These are phyloP conservation scores for Neohortaea acidophila DNA, from an alignment of 495 filamentous ascomycete genomes.

Conservation along the genomic window DNA sequence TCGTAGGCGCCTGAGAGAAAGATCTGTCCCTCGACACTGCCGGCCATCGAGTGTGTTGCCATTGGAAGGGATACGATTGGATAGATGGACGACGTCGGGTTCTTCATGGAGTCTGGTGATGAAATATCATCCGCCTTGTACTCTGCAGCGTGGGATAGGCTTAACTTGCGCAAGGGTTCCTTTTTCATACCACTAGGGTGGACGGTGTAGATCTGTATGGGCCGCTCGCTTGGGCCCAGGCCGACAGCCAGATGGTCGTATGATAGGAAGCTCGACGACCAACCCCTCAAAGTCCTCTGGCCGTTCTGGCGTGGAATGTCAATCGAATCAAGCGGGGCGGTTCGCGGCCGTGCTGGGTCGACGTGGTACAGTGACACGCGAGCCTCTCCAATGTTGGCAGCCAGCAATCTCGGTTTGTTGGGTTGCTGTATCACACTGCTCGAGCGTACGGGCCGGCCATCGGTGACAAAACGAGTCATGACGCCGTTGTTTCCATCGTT, in stretches of 20 bases:
- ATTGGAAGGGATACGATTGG: constrained; percentile 37
- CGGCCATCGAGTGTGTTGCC: constrained; percentile 15
- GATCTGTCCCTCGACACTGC: constrained; percentile 30
- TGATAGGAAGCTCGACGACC: constrained; percentile 37
- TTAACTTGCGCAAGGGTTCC: constrained; percentile 26
- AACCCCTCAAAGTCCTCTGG: constrained; percentile 27
- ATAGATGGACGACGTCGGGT: constrained; percentile 28
- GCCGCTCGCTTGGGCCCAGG: constrained; percentile 30
- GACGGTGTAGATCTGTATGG: constrained; percentile 37
- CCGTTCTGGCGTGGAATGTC: constrained; percentile 12
- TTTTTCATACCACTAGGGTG: constrained; percentile 27
- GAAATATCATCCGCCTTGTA: constrained; percentile 13
- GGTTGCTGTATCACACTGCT: constrained; percentile 3
- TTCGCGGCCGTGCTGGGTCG: constrained; percentile 18
- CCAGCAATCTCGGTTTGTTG: constrained; percentile 13
- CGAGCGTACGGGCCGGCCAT: constrained; percentile 14
- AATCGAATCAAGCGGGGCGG: constrained; percentile 30
- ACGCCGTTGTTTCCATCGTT: constrained; percentile 2
- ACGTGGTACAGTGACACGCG: constrained; percentile 30
- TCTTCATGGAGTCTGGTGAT: not conserved
- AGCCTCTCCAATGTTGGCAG: constrained; percentile 19
- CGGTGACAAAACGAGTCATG: constrained; percentile 11
- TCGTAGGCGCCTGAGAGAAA: constrained; percentile 51
- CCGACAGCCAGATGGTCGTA: constrained; percentile 36
- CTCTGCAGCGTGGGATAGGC: no score